These are phyloP conservation scores for Achaetomiella virescens DNA, from an alignment of 495 filamentous ascomycete species.

Conservation along the genomic window DNA sequence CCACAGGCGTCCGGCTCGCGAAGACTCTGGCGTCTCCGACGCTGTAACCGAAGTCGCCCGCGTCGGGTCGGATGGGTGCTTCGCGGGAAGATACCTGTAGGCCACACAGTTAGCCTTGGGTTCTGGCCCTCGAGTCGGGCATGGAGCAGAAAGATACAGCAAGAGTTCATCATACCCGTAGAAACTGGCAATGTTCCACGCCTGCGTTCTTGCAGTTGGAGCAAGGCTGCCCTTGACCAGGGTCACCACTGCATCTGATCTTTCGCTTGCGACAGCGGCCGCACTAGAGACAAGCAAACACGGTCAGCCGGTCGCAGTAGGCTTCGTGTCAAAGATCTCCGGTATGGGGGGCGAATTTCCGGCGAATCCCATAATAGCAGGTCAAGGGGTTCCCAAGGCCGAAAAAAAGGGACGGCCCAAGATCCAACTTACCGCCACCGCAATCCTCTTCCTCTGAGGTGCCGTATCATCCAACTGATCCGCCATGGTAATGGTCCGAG, in stretches of 20 bases:
- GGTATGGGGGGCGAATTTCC: too few relatives aligned
- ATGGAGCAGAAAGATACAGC: background rate
- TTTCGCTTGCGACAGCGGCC: slow-evolving; percentile 87
- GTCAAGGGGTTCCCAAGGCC: background rate
- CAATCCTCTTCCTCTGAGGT: slow-evolving; percentile 53
- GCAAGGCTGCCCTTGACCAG: slow-evolving; percentile 67
- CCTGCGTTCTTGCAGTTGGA: slow-evolving; percentile 74
- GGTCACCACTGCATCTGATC: slow-evolving; percentile 92
- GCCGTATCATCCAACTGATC: slow-evolving; percentile 38
- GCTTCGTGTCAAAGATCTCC: too few relatives aligned
- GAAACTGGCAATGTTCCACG: slow-evolving; percentile 64
- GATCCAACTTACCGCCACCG: slow-evolving; percentile 56
- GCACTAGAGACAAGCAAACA: slow-evolving; percentile 51
- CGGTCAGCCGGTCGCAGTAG: slow-evolving; percentile 13
- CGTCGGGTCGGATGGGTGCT: slow-evolving; percentile 36
- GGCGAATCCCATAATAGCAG: too few relatives aligned
- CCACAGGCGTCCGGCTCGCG: slow-evolving; percentile 29
- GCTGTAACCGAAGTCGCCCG: slow-evolving; percentile 34
- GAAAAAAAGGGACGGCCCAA: background rate
- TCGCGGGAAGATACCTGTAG: slow-evolving; percentile 45
- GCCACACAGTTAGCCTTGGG: slow-evolving; percentile 14
- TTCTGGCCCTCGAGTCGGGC: background rate
- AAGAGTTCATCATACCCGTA: slow-evolving; percentile 49
- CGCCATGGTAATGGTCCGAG: slow-evolving; percentile 33
- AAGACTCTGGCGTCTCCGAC: slow-evolving; percentile 35